Evolutionary conservation across 768 basidiomycete genomes (phyloP).

Genomic region (Xerocomellus dryophilus): DNA sequence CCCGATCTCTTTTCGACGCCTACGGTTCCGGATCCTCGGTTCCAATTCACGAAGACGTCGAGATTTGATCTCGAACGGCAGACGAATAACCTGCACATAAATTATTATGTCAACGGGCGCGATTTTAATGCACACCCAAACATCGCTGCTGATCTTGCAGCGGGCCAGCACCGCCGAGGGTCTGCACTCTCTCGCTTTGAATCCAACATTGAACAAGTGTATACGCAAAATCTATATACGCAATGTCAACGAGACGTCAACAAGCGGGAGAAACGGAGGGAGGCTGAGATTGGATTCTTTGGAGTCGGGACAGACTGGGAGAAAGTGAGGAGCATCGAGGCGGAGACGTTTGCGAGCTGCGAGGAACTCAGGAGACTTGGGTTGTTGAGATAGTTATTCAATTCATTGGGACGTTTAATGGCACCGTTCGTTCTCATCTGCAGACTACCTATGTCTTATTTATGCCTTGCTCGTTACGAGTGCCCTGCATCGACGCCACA

Average conservation of each 20-base stretch:
- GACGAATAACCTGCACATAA: conserved; percentile 66
- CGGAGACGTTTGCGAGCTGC: conserved; percentile 71
- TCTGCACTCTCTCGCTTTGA: conserved; percentile 62
- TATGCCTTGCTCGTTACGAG: conserved; percentile 20
- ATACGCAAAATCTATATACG: conserved; percentile 64
- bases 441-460: conserved; percentile 16
- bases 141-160: conserved; percentile 68
- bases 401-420: conserved; percentile 6
- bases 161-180: conserved; percentile 33
- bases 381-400: conserved; percentile 39
- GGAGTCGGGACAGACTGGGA: conserved; percentile 93
- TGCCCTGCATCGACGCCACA: conserved; percentile 8
- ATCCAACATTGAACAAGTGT: conserved; percentile 67
- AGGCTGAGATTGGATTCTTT: conserved; percentile 81
- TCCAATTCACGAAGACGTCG: conserved; percentile 61
- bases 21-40: conserved; percentile 73
- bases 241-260: conserved; percentile 72
- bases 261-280: conserved; percentile 63
- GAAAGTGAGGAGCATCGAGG: conserved; percentile 71
- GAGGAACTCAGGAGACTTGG: conserved; percentile 70
- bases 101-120: conserved; percentile 78
- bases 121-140: conserved; percentile 76
- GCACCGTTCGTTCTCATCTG: conserved; percentile 6
- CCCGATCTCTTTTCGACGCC: conserved; percentile 71
- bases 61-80: conserved; percentile 67